phyloP scores from a whole-genome alignment of 768 basidiomycete species.

The Tephrocybe sp. region DNA sequence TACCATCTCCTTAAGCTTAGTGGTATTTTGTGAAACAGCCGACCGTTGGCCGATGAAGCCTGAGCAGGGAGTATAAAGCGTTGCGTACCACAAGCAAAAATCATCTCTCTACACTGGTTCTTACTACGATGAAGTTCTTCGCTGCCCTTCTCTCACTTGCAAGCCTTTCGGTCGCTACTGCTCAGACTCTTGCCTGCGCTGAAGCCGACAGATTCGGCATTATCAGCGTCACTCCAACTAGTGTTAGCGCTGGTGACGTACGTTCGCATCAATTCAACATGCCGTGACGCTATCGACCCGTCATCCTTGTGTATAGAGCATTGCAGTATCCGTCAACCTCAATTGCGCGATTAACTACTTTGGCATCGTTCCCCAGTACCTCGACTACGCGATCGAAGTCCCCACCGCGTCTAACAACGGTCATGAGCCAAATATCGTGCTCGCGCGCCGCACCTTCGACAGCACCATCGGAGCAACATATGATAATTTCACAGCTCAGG shows the following conservation, averaged over 20 bases:
- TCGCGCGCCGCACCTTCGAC: conserved; percentile 10
- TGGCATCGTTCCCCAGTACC: conserved; percentile 9
- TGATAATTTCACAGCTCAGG: conserved; percentile 11
- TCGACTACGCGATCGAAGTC: conserved; percentile 14
- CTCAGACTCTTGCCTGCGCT: conserved; percentile 5
- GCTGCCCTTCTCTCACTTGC: conserved; percentile 11
- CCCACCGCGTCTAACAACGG: conserved; percentile 8
- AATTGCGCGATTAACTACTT: conserved; percentile 7
- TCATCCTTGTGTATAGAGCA: background rate
- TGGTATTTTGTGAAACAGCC: too few relatives aligned
- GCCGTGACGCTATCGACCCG: background rate
- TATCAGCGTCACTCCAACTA: conserved; percentile 6
- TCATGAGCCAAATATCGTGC: conserved; percentile 12
- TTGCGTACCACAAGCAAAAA: too few relatives aligned
- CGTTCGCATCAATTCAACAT: background rate
- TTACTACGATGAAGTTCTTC: conserved; percentile 15
- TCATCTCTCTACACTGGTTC: too few relatives aligned
- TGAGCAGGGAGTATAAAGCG: too few relatives aligned
- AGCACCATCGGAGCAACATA: background rate
- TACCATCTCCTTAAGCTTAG: too few relatives aligned
- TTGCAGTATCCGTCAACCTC: conserved; percentile 8
- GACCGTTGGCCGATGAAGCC: too few relatives aligned
- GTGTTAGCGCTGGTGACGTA: conserved; percentile 16
- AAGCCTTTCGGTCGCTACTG: conserved; percentile 8
- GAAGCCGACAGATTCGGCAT: conserved; percentile 12